These are phyloP conservation scores for Micractinium conductrix DNA, from an alignment of 139 green algal species.

Conservation along the genomic window DNA sequence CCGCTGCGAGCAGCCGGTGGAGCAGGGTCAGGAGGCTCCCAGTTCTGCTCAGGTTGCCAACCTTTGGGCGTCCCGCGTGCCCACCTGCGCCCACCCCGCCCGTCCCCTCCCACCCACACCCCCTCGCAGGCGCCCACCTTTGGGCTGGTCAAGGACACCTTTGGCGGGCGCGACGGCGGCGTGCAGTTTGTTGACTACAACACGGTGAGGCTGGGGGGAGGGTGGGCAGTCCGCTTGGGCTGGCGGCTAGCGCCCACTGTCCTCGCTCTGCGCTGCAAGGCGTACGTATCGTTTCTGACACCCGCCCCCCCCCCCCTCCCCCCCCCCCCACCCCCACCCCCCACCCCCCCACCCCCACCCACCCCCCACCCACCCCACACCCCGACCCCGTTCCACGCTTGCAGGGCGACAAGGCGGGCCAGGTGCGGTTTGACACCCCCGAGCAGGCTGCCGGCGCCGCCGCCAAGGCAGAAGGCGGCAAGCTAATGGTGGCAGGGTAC, in stretches of 20 bases:
- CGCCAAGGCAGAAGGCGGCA: slow-evolving; percentile 48
- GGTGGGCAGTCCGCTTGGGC: no score
- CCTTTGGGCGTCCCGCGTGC: no score
- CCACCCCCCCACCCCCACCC: background rate
- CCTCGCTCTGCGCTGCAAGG: no score
- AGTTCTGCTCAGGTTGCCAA: no score
- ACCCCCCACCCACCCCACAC: background rate
- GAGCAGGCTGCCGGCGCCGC: slow-evolving; percentile 45
- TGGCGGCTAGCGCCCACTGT: no score
- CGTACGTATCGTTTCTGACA: background rate
- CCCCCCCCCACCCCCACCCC: background rate
- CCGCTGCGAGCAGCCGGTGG: no score
- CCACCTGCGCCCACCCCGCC: no score
- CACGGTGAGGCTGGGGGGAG: slow-evolving; percentile 20
- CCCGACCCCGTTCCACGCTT: background rate
- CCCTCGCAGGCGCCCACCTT: slow-evolving; percentile 41
- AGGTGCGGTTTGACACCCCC: slow-evolving; percentile 55
- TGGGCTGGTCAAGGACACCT: slow-evolving; percentile 52
- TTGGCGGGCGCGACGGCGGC: slow-evolving; percentile 57
- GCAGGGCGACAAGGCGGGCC: slow-evolving; percentile 54
- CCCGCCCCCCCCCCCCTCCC: background rate
- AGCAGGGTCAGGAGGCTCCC: no score
- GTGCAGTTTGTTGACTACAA: slow-evolving; percentile 63
- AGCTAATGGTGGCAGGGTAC: slow-evolving; percentile 53
- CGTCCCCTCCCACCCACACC: no score